phyloP scores from a whole-genome alignment of 768 basidiomycete species.

The Suillus subluteus region DNA sequence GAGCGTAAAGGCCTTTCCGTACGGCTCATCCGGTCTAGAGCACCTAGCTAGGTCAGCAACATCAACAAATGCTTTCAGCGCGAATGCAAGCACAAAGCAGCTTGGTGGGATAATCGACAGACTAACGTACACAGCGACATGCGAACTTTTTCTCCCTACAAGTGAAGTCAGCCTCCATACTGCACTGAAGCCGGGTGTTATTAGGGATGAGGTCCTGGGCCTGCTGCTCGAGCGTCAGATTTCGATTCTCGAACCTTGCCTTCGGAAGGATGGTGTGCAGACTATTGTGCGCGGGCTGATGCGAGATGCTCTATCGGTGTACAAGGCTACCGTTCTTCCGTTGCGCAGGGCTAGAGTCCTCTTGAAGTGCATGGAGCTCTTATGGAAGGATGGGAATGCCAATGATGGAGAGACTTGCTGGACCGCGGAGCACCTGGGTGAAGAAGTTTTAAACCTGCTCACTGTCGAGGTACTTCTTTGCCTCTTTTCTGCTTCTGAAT shows the following conservation, averaged over 20 bases:
- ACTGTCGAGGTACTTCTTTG: constrained; percentile 38
- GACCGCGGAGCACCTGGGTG: constrained; percentile 41
- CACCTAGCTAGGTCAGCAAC: constrained; percentile 9
- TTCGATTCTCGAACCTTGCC: constrained; percentile 52
- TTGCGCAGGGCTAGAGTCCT: constrained; percentile 62
- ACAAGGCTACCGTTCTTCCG: constrained; percentile 51
- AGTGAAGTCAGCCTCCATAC: constrained; percentile 36
- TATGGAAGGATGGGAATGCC: constrained; percentile 31
- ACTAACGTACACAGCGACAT: constrained; percentile 66
- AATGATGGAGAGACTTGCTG: constrained; percentile 29
- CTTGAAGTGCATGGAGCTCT: constrained; percentile 55
- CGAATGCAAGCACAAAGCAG: constrained; percentile 52
- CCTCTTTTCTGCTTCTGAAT: background rate
- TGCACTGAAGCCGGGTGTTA: background rate
- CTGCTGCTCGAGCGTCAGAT: constrained; percentile 67
- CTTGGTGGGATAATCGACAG: constrained; percentile 64
- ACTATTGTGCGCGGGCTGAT: constrained; percentile 47
- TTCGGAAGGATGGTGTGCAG: constrained; percentile 60
- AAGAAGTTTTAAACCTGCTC: constrained; percentile 47
- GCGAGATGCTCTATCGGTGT: constrained; percentile 52
- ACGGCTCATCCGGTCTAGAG: constrained; percentile 22
- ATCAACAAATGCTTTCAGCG: constrained; percentile 36
- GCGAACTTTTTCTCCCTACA: constrained; percentile 62
- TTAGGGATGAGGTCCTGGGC: constrained; percentile 43
- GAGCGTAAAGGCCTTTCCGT: constrained; percentile 59